Base-by-base conservation (phyloP, 2,329 filamentous ascomycete species). In the Stylonectria norvegica region DNA sequence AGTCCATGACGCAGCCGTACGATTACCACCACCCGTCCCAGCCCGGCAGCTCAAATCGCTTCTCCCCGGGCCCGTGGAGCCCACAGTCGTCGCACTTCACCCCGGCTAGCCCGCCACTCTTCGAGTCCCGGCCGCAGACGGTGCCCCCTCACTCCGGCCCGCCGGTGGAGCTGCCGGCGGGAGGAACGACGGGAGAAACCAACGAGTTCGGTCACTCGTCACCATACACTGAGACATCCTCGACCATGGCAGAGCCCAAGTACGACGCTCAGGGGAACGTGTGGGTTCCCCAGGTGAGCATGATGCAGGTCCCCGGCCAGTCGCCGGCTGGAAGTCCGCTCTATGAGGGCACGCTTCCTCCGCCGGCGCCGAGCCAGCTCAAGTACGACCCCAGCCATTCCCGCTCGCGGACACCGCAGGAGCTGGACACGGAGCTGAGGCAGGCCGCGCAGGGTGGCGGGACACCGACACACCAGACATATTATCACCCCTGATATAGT, bases 271-370 rank as follows among this genome's bases (percentile, higher is more conserved):
- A 62, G 30, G 57, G 57, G 29, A 61, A 59, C 32, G 34, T 61
- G 11, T 64, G 62, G 63, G 37, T 58, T 39, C 60, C 60, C 12
- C 60, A 64, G 32, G 60, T 63, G 32, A 60, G 59, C 39, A 58
- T 60, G 48, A 47, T 64, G 38, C 55, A 58, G 29, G 41, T 51
- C 30, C 46, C 50, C 25, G 44, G 36, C 35, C 55, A 25, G 20
- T 53, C 53, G 17, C 53, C 52, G 2, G 17, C 20, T 17, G 41
- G 43, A 18, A 49, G 44, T 20, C 43, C 50, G 8, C 46, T 48
- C 12, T 54, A 56, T 33, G 43, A 52, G 10, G 38, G 40, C 33
- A 34, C 31, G 14, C 50, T 31, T 5, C 25, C 19, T 34, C 31
- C 17, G 12, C 16, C 4, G 11, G 17, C 49, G 17, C 32, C 25